Percentiles rank a stretch among this genome's conserved stretches.
Conservation (phyloP, 2,329 filamentous ascomycete genomes). For the Stagonosporopsis chrysanthemi region DNA sequence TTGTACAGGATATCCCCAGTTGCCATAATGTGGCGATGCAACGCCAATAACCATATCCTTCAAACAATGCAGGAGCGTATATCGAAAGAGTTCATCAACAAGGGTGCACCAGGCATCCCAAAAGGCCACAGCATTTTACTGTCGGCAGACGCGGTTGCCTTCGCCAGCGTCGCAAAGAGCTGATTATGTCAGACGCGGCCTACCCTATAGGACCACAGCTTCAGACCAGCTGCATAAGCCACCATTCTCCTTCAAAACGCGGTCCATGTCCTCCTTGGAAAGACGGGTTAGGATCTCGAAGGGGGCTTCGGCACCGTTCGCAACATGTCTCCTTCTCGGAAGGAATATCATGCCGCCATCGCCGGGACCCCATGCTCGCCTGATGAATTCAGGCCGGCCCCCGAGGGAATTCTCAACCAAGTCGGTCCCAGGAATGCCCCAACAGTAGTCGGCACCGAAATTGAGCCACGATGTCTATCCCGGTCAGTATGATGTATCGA, state of each 20-base stretch:
- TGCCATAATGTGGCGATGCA: slow-evolving; percentile 27
- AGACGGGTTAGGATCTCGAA: slow-evolving; percentile 47
- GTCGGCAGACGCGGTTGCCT: background rate
- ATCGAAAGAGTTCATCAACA: slow-evolving; percentile 23
- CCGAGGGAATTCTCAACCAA: slow-evolving; percentile 29
- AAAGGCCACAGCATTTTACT: slow-evolving; percentile 11
- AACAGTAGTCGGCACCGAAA: slow-evolving; percentile 42
- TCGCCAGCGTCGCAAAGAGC: background rate
- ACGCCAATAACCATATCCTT: slow-evolving; percentile 30
- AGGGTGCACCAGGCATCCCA: slow-evolving; percentile 24
- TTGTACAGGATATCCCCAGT: slow-evolving; percentile 48
- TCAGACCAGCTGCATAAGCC: slow-evolving; percentile 42
- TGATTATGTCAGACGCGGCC: background rate
- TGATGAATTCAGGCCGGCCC: slow-evolving; percentile 45
- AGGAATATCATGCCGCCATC: slow-evolving; percentile 49
- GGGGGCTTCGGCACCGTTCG: slow-evolving; percentile 38
- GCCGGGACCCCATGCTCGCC: slow-evolving; percentile 37
- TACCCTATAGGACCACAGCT: slow-evolving; percentile 34
- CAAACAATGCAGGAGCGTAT: slow-evolving; percentile 25
- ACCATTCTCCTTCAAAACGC: slow-evolving; percentile 37
- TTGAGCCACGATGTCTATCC: slow-evolving; percentile 44
- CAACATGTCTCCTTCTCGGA: slow-evolving; percentile 35
- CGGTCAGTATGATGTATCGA: background rate
- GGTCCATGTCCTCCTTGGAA: slow-evolving; percentile 44
- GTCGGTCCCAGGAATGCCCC: slow-evolving; percentile 47